phyloP scores from a whole-genome alignment of 2,329 filamentous ascomycete species.

The Neodidymelliopsis sp. region DNA sequence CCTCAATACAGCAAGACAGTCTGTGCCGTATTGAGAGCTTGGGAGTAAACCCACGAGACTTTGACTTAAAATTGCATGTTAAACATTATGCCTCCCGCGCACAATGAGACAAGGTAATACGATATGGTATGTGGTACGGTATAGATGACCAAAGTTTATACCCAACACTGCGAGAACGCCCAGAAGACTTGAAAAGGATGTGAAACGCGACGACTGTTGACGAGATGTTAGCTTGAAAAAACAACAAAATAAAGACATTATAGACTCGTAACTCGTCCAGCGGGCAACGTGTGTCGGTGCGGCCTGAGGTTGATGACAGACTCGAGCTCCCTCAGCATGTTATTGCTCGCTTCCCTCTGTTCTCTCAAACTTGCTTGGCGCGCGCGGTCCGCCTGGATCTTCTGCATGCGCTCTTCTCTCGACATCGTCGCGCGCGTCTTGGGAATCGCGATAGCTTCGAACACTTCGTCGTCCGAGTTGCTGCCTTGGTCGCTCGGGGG shows the following conservation, averaged over 20 bases:
- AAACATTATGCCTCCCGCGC: constrained; percentile 10
- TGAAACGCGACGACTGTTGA: background rate
- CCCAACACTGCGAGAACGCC: constrained; percentile 10
- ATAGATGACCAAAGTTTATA: constrained; percentile 3
- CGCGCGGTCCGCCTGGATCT: constrained; percentile 86
- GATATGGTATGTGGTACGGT: constrained; percentile 4
- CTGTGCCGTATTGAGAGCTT: constrained; percentile 9
- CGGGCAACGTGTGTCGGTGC: constrained; percentile 31
- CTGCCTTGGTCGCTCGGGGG: constrained; percentile 58
- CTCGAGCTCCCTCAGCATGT: constrained; percentile 92
- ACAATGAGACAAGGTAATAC: constrained; percentile 4
- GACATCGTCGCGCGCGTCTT: constrained; percentile 72
- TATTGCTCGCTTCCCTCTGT: constrained; percentile 80
- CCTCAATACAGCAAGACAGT: constrained; percentile 8
- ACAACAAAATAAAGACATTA: constrained; percentile 25
- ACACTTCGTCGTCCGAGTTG: constrained; percentile 76
- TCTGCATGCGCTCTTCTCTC: constrained; percentile 84
- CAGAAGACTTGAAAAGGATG: background rate
- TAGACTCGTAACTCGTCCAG: constrained; percentile 44
- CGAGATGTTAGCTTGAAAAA: background rate
- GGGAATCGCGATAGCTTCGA: constrained; percentile 86
- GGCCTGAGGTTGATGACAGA: constrained; percentile 71
- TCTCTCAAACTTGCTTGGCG: constrained; percentile 75
- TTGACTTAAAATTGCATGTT: constrained; percentile 1
- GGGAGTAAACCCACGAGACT: constrained; percentile 5